Percentiles rank a stretch among this genome's conserved stretches.
Conservation (phyloP, 352 stramenopile genomes). For the Thraustochytrium striatum region DNA sequence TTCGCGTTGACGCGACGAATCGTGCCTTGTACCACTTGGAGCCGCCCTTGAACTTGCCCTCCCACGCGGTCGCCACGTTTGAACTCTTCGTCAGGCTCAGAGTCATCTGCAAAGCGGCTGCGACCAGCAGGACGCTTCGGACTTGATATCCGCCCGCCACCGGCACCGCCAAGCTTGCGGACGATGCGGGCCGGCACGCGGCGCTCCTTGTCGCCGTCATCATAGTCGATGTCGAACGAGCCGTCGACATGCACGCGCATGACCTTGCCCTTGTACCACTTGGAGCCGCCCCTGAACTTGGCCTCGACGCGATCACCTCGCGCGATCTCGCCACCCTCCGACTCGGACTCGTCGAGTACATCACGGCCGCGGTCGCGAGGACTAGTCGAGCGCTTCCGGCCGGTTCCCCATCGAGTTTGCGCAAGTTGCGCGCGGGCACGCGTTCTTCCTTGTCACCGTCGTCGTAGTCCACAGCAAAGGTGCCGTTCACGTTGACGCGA, state of each 20-base stretch:
- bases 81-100: too few relatives aligned
- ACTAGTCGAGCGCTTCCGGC: too few relatives aligned
- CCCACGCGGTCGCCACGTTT: constrained; percentile 48
- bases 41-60: constrained; percentile 52
- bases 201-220: constrained; percentile 68
- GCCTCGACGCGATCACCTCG: constrained; percentile 63
- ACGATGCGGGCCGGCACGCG: constrained; percentile 49
- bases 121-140: too few relatives aligned
- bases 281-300: constrained; percentile 63
- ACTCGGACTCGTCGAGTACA: too few relatives aligned
- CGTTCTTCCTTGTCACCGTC: constrained; percentile 66
- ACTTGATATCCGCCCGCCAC: too few relatives aligned
- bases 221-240: constrained; percentile 70
- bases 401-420: not conserved
- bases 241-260: constrained; percentile 62
- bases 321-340: not conserved
- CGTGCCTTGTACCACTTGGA: constrained; percentile 46
- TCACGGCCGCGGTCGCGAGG: too few relatives aligned
- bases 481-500: constrained; percentile 62
- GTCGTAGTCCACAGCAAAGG: constrained; percentile 69
- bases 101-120: too few relatives aligned
- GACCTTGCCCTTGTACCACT: constrained; percentile 71
- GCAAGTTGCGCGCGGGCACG: constrained; percentile 44
- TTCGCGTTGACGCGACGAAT: not conserved
- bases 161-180: not conserved